Evolutionary conservation across 441 rosid genomes (phyloP), one percentile per base, ranked within the genome.

Genomic region (Pelargonium fulgidum): DNA sequence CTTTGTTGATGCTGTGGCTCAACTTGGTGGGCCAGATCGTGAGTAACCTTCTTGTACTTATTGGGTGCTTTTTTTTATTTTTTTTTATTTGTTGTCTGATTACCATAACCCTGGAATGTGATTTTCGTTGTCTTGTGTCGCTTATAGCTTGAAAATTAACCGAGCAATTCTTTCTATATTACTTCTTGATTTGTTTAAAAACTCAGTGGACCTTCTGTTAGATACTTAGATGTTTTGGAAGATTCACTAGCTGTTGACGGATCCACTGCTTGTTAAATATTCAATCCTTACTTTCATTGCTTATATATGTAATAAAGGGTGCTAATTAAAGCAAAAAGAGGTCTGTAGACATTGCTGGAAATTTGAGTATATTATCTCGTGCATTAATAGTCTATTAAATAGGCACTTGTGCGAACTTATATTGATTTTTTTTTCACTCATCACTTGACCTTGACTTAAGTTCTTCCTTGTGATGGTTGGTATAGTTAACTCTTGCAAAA

Each of bases 21-120:
- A 88, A 78, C 90, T 88, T 73, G 93, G 93, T 56, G 93, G 93
- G 70, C 93, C 93, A 64, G 93, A 88, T 76, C 81, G 93, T 88
- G 72, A 83, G 90, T 87, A 68, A 66, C 69, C 42, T 63, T 42
- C 20, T 66, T 14, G 6, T 17, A 13, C 0, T 59, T 62, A 63
- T 2, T 45, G 22, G 11, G 58, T 69, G 61, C 19, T n/a, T 29
- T 47, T 54, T 5, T 47, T 41, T 17, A n/a, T n/a, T n/a, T n/a
- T n/a, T n/a, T n/a, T n/a, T n/a, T n/a, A n/a, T 66, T 0, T 26
- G 10, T 16, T 47, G 24, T 14, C 7, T 48, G 19, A 68, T 58
- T 69, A 24, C 24, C 17, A 5, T 14, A 29, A 67, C 20, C 20
- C 14, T 14, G 17, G 59, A 16, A 16, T 52, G 59, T 52, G 22